These are phyloP conservation scores for Paecilomyces variotii DNA, from an alignment of 2,329 filamentous ascomycete species.

Conservation along the genomic window DNA sequence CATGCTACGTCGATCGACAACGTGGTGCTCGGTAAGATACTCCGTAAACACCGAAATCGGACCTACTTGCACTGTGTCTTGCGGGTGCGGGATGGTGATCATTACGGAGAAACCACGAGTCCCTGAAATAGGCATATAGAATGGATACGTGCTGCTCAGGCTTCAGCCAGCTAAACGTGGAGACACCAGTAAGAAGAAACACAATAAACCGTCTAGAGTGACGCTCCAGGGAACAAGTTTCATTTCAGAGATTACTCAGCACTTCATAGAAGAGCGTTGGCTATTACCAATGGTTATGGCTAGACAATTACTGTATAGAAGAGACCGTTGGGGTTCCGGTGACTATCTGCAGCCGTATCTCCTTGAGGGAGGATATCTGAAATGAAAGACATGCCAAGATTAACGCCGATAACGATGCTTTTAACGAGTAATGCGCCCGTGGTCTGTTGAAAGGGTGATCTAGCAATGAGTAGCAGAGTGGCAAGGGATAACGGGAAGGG, in stretches of 20 bases:
- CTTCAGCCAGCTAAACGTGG: background rate
- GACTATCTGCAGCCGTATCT: background rate
- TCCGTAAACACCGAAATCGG: background rate
- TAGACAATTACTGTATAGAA: background rate
- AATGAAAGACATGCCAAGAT: too few species aligned
- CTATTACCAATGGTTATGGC: background rate
- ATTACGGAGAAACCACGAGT: background rate
- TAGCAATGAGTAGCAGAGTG: background rate
- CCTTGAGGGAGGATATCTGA: too few species aligned
- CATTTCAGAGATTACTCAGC: background rate
- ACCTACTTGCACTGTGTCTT: background rate
- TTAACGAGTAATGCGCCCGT: background rate
- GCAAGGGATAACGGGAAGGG: background rate
- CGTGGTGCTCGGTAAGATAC: background rate
- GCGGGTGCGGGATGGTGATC: background rate
- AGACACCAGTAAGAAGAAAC: background rate
- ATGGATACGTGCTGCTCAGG: background rate
- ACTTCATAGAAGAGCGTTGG: background rate
- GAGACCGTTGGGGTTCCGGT: background rate
- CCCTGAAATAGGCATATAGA: background rate
- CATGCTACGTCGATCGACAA: background rate
- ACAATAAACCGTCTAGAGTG: background rate
- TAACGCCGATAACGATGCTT: too few species aligned
- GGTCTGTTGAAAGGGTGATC: background rate
- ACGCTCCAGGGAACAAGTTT: background rate